phyloP scores from a whole-genome alignment of 306 rosid genomes.

The Trichosanthes truncata region DNA sequence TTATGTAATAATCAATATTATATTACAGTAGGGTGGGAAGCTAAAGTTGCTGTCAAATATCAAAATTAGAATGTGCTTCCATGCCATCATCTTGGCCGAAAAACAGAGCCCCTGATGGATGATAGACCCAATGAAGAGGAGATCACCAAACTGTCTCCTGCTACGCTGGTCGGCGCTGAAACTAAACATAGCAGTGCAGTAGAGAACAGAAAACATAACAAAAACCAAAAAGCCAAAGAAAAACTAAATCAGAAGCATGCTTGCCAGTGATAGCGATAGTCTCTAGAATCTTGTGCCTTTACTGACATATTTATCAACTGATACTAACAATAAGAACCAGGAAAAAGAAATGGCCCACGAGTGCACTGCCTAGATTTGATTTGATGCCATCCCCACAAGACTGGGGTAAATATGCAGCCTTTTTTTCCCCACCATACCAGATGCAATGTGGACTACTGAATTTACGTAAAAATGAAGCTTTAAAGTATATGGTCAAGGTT shows the following conservation, averaged over 20 bases:
- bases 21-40: not conserved
- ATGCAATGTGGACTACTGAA: not conserved
- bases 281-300: not conserved
- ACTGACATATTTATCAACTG: not conserved
- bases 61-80: conserved; percentile 9
- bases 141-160: conserved; percentile 76
- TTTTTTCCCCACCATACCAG: not conserved
- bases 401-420: not conserved
- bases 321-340: not conserved
- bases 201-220: not conserved
- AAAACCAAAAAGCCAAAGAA: not conserved
- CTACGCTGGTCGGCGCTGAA: conserved; percentile 27
- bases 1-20: not conserved
- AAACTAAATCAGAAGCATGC: conserved; percentile 6
- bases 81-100: conserved; percentile 35
- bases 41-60: conserved; percentile 8
- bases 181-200: not conserved
- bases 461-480: not conserved
- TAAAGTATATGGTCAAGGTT: not conserved
- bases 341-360: conserved; percentile 10
- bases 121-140: conserved; percentile 25
- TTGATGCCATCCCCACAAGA: not conserved
- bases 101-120: conserved; percentile 40
- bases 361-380: not conserved
- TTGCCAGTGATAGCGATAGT: conserved; percentile 3